phyloP scores from a whole-genome alignment of 345 rosid species.

The Eucalyptus albens region DNA sequence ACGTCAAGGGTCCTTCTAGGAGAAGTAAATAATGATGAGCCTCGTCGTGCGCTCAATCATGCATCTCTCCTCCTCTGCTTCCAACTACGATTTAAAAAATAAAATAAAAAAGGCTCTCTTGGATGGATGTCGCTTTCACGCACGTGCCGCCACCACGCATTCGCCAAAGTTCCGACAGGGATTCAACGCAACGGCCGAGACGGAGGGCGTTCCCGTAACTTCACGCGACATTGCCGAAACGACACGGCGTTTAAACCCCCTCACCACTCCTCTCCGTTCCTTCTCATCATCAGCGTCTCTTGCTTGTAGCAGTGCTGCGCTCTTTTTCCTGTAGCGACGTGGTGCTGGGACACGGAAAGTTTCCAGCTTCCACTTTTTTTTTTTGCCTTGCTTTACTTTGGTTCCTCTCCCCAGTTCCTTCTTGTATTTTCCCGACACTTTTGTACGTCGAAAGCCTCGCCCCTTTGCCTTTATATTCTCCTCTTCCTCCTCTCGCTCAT shows the following conservation, averaged over 20 bases:
- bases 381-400: background rate
- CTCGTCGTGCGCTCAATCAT: background rate
- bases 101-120: background rate
- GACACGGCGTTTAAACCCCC: background rate
- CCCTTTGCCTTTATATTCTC: background rate
- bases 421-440: background rate
- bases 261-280: background rate
- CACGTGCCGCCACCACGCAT: background rate
- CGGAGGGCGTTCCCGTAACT: background rate
- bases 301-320: background rate
- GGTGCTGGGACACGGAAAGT: background rate
- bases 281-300: background rate
- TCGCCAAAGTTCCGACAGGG: background rate
- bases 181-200: background rate
- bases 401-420: background rate
- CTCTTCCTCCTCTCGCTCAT: background rate
- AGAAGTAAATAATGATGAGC: background rate
- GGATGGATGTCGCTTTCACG: background rate
- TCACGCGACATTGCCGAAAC: background rate
- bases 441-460: background rate
- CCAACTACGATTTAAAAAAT: background rate
- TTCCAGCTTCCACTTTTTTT: background rate
- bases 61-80: background rate
- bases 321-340: background rate
- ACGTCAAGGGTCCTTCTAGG: background rate